phyloP scores from a whole-genome alignment of 805 yeast genomes.

The Metschnikowia colocasiae region DNA sequence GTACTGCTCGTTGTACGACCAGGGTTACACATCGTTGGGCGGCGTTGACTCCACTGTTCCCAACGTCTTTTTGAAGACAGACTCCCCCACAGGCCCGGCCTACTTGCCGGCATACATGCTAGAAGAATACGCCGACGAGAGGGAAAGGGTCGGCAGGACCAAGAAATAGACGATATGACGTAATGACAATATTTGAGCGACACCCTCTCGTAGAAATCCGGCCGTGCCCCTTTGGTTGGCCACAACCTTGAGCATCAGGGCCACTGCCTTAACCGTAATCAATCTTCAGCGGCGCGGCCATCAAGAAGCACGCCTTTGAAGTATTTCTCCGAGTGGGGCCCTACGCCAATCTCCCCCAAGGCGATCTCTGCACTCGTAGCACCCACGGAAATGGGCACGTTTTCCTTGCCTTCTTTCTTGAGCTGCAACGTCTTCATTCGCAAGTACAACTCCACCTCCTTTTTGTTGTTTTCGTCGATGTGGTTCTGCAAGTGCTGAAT shows the following conservation, averaged over 20 bases:
- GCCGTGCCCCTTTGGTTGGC: background rate
- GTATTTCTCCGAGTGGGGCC: constrained; percentile 57
- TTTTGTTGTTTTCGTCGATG: constrained; percentile 74
- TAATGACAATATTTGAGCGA: background rate
- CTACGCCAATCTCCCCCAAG: constrained; percentile 75
- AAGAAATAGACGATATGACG: constrained; percentile 3
- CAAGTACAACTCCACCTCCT: constrained; percentile 70
- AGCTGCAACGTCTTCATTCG: constrained; percentile 53
- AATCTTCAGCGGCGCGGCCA: background rate
- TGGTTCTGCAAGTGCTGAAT: constrained; percentile 61
- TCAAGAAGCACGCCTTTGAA: constrained; percentile 18
- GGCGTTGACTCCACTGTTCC: constrained; percentile 65
- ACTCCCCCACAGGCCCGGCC: constrained; percentile 14
- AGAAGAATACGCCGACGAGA: constrained; percentile 57
- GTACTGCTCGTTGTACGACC: constrained; percentile 75
- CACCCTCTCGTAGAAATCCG: background rate
- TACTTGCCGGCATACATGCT: constrained; percentile 58
- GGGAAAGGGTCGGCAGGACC: constrained; percentile 42
- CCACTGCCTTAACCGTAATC: background rate
- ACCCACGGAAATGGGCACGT: constrained; percentile 39
- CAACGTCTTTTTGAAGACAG: constrained; percentile 53
- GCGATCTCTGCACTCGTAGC: constrained; percentile 78
- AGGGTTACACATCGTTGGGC: constrained; percentile 89
- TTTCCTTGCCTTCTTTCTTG: constrained; percentile 36
- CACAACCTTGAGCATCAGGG: no score